A percentile compares a stretch with the other conserved stretches of the same genome.
Conservation (phyloP, 208 protist genomes). For the Crithidia sp. region DNA sequence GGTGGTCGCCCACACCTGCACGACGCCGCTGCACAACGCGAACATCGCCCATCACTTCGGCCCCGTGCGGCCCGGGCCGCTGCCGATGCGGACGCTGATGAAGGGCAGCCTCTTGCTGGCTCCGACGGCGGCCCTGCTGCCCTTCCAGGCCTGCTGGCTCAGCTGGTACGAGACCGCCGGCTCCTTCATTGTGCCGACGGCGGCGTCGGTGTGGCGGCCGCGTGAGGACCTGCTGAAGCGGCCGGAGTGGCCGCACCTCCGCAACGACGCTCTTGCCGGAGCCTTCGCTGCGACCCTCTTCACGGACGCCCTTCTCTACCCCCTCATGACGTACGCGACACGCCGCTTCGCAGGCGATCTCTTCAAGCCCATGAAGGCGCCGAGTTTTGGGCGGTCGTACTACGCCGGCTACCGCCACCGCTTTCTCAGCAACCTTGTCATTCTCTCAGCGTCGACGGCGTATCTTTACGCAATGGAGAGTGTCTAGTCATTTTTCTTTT, state of each 20-base stretch:
- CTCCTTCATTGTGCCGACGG: conserved; percentile 71
- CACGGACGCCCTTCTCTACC: conserved; percentile 56
- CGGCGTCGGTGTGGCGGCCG: conserved; percentile 69
- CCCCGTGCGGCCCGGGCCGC: conserved; percentile 43
- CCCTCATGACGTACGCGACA: conserved; percentile 31
- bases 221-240: conserved; percentile 54
- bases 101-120: conserved; percentile 39
- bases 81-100: conserved; percentile 42
- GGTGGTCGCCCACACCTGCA: conserved; percentile 50
- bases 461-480: conserved; percentile 28
- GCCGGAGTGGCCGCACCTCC: conserved; percentile 58
- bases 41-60: conserved; percentile 76
- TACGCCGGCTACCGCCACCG: conserved; percentile 76
- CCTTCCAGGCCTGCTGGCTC: conserved; percentile 70
- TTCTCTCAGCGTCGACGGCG: conserved; percentile 50
- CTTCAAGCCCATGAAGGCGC: conserved; percentile 48
- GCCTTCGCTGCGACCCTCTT: conserved; percentile 57
- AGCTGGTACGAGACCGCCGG: conserved; percentile 78
- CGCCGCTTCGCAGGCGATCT: conserved; percentile 50
- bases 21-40: conserved; percentile 62
- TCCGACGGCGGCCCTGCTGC: conserved; percentile 52
- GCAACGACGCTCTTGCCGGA: conserved; percentile 63
- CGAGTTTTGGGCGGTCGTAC: conserved; percentile 53
- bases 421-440: conserved; percentile 53
- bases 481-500: conserved; percentile 1